Percentiles rank a stretch among this genome's conserved stretches.
phyloP scores from a whole-genome alignment of 2,329 filamentous ascomycete genomes.

The Ophiostoma sp. region DNA sequence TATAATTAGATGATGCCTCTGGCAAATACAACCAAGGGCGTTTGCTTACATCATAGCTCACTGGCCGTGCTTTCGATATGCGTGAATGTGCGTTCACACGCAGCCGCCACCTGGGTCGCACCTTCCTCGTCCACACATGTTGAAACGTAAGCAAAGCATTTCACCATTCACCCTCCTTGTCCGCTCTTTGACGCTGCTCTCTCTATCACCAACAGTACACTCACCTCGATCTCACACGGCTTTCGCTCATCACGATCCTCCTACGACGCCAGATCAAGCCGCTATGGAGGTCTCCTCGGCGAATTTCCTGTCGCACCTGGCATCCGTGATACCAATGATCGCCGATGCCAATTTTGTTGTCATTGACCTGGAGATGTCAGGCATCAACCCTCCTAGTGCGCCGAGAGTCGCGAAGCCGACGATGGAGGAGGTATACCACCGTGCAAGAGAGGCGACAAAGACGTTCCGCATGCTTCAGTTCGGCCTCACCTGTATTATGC shows the following conservation, averaged over 20 bases:
- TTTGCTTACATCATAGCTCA: neutral
- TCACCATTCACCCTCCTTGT: neutral
- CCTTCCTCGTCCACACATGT: neutral
- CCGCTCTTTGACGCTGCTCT: neutral
- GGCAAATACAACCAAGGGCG: neutral
- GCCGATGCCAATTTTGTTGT: conserved; percentile 32
- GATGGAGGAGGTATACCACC: conserved; percentile 29
- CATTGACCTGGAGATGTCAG: conserved; percentile 39
- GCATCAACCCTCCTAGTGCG: conserved; percentile 27
- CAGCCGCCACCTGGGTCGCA: neutral
- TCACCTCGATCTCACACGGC: no score
- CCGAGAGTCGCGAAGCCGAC: conserved; percentile 15
- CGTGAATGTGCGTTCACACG: neutral
- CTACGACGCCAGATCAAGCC: neutral
- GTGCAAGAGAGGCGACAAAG: conserved; percentile 31
- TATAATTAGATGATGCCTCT: neutral
- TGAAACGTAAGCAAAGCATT: neutral
- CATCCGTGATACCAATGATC: conserved; percentile 31
- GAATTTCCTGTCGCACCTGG: conserved; percentile 33
- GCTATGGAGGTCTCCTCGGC: conserved; percentile 30
- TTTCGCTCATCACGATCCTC: neutral
- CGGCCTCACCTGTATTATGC: conserved; percentile 34
- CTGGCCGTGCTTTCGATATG: neutral
- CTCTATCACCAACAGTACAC: neutral
- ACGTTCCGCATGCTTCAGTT: conserved; percentile 35